Evolutionary conservation across 1,284 basidiomycete genomes (phyloP).

Genomic region (Testicularia cyperi): DNA sequence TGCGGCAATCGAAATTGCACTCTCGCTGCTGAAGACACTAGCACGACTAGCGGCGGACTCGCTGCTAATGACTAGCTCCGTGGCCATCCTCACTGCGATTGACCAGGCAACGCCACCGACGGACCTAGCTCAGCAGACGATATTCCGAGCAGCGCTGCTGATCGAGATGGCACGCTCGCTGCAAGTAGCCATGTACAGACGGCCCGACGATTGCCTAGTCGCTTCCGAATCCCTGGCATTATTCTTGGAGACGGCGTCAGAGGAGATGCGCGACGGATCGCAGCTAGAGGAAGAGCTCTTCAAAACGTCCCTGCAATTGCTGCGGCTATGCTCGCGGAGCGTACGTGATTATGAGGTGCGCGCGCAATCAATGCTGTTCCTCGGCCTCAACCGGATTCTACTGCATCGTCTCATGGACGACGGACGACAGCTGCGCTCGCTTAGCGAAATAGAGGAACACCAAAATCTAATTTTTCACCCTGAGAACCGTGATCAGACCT

Average conservation of each 20-base stretch:
- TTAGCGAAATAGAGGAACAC: slow-evolving; percentile 21
- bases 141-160: slow-evolving; percentile 21
- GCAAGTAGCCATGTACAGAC: slow-evolving; percentile 1
- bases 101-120: slow-evolving; percentile 30
- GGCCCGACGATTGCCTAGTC: slow-evolving; percentile 3
- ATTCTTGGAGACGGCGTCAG: slow-evolving; percentile 35
- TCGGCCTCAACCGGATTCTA: slow-evolving; percentile 42
- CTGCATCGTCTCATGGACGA: slow-evolving; percentile 21
- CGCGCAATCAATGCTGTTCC: slow-evolving; percentile 13
- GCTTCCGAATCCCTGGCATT: slow-evolving; percentile 12
- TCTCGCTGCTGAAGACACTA: slow-evolving; percentile 23
- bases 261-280: slow-evolving; percentile 22
- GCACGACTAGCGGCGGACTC: slow-evolving; percentile 28
- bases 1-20: slow-evolving; percentile 4
- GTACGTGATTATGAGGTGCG: not conserved
- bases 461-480: slow-evolving; percentile 29
- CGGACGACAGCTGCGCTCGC: slow-evolving; percentile 2
- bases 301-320: slow-evolving; percentile 8
- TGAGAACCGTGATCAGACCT: slow-evolving; percentile 32
- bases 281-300: slow-evolving; percentile 23
- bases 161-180: slow-evolving; percentile 7
- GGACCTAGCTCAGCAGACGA: slow-evolving; percentile 27
- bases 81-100: slow-evolving; percentile 28
- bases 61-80: slow-evolving; percentile 28
- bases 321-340: no score